These are phyloP conservation scores for Zymoseptoria crescenta DNA, from an alignment of 2,329 filamentous ascomycete species.

Conservation along the genomic window DNA sequence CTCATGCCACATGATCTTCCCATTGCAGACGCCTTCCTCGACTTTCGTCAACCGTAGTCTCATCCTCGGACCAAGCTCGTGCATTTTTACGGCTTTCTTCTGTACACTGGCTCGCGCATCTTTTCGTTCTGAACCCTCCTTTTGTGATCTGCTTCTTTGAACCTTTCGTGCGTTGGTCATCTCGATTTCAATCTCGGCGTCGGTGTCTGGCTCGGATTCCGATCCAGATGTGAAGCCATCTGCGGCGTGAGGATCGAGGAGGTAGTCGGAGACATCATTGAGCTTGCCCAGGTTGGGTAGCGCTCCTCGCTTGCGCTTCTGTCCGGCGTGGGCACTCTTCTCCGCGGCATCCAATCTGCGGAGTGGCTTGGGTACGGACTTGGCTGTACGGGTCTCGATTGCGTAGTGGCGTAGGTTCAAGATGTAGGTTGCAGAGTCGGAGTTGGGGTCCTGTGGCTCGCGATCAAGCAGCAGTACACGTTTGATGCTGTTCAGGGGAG, in stretches of 20 bases:
- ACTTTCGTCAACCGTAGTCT: conserved; percentile 86
- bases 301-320: conserved; percentile 33
- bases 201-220: conserved; percentile 86
- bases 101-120: conserved; percentile 52
- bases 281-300: conserved; percentile 86
- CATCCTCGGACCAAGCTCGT: conserved; percentile 88
- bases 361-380: conserved; percentile 69
- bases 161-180: conserved; percentile 54
- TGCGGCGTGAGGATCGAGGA: conserved; percentile 68
- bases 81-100: conserved; percentile 79
- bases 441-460: conserved; percentile 42
- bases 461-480: conserved; percentile 86
- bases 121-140: conserved; percentile 31
- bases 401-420: conserved; percentile 89
- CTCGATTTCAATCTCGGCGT: conserved; percentile 86
- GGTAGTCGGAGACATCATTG: conserved; percentile 88
- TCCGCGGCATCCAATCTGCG: conserved; percentile 79
- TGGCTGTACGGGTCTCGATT: conserved; percentile 81
- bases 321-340: conserved; percentile 56
- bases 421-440: conserved; percentile 49
- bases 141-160: conserved; percentile 42
- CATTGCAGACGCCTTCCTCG: conserved; percentile 83
- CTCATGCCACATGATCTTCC: conserved; percentile 96
- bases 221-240: conserved; percentile 87
- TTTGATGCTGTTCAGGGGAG: conserved; percentile 84